These are phyloP conservation scores for Apophysomyces variabilis DNA, from an alignment of 371 early-diverging fungal genomes.

Conservation along the genomic window DNA sequence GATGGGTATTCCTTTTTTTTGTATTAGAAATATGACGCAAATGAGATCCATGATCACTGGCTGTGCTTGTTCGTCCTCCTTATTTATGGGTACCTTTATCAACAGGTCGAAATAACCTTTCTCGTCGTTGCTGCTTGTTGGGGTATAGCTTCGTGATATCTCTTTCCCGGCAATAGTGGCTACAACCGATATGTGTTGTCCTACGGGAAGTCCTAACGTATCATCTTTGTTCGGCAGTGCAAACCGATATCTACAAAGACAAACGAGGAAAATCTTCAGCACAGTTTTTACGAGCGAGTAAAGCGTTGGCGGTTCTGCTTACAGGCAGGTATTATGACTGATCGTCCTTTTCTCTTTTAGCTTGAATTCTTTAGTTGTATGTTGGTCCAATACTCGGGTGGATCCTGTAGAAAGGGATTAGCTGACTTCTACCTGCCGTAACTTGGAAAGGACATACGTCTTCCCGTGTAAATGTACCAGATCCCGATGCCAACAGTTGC, in stretches of 20 bases:
- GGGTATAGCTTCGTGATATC: slow-evolving; percentile 89
- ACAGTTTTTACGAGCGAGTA: not conserved
- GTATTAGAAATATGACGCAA: too few relatives aligned
- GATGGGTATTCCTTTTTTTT: slow-evolving; percentile 70
- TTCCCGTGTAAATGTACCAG: slow-evolving; percentile 10
- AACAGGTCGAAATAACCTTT: slow-evolving; percentile 84
- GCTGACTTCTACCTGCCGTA: not conserved
- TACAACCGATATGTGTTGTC: slow-evolving; percentile 86
- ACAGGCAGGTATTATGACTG: slow-evolving; percentile 79
- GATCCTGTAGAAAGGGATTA: slow-evolving; percentile 17
- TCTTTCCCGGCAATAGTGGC: slow-evolving; percentile 78
- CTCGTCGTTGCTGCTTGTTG: slow-evolving; percentile 77
- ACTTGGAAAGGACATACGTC: not conserved
- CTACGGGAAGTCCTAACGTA: slow-evolving; percentile 80
- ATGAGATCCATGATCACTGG: too few relatives aligned
- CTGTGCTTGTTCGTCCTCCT: too few relatives aligned
- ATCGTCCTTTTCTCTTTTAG: slow-evolving; percentile 68
- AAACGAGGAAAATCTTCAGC: not conserved
- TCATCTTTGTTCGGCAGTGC: slow-evolving; percentile 64
- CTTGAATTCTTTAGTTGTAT: slow-evolving; percentile 72
- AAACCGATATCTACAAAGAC: slow-evolving; percentile 74
- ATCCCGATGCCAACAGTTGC: slow-evolving; percentile 5
- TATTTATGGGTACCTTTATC: slow-evolving; percentile 70
- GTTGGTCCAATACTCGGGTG: slow-evolving; percentile 54
- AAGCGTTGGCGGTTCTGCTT: slow-evolving; percentile 22